Percentiles rank a stretch among this genome's conserved stretches.
phyloP scores from a whole-genome alignment of 1,284 basidiomycete genomes.

The Vanrija pseudolonga region DNA sequence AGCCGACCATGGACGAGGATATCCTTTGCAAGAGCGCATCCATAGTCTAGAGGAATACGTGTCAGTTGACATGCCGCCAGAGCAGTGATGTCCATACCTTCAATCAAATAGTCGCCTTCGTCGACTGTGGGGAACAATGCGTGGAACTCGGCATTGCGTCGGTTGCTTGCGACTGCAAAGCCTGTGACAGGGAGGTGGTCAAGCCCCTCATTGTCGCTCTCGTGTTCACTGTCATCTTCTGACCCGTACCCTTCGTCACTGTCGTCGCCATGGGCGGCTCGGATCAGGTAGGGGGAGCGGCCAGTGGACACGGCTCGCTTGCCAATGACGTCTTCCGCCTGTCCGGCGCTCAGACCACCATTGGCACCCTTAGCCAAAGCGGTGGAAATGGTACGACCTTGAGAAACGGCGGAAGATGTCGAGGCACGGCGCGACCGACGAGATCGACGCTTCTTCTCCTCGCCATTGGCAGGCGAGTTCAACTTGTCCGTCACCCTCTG shows the following conservation, averaged over 20 bases:
- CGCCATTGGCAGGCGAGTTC: slow-evolving; percentile 2
- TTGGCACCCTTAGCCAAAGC: slow-evolving; percentile 38
- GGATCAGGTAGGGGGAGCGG: slow-evolving; percentile 22
- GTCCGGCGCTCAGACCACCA: slow-evolving; percentile 14
- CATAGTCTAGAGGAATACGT: slow-evolving; percentile 66
- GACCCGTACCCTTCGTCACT: slow-evolving; percentile 28
- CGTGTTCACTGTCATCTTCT: slow-evolving; percentile 56
- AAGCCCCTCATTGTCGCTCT: slow-evolving; percentile 47
- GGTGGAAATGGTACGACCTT: slow-evolving; percentile 27
- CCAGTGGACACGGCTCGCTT: slow-evolving; percentile 10
- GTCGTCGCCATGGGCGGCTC: slow-evolving; percentile 18
- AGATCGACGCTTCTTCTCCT: slow-evolving; percentile 17
- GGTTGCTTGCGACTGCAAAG: slow-evolving; percentile 94
- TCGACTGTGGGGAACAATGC: slow-evolving; percentile 82
- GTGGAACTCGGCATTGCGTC: slow-evolving; percentile 94
- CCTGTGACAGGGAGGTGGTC: slow-evolving; percentile 72
- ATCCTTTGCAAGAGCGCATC: slow-evolving; percentile 92
- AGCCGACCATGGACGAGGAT: slow-evolving; percentile 93
- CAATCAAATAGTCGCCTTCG: slow-evolving; percentile 96
- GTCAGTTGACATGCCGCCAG: slow-evolving; percentile 4
- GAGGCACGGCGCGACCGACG: slow-evolving; percentile 25
- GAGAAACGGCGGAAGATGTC: slow-evolving; percentile 24
- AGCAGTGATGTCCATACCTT: slow-evolving; percentile 59
- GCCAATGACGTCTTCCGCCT: not conserved
- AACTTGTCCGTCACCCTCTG: slow-evolving; percentile 18